Evolutionary conservation across 306 rosid species (phyloP).

Genomic region (Fragaria ananassa): DNA sequence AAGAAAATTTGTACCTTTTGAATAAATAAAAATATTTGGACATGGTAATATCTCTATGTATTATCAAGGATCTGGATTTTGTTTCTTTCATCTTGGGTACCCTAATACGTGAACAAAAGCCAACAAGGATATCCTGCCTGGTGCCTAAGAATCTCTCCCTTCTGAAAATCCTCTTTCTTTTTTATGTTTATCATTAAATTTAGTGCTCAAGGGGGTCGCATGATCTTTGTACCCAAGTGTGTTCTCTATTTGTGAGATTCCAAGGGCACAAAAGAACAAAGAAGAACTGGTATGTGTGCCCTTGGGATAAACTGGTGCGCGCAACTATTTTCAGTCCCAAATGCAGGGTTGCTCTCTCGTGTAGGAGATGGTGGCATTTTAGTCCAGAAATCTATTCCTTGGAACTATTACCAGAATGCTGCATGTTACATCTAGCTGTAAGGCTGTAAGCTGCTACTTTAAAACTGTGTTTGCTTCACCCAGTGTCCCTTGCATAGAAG

Average conservation of each 20-base stretch:
- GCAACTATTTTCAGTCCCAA: conserved; percentile 60
- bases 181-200: not conserved
- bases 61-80: conserved; percentile 15
- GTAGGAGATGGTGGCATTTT: conserved; percentile 44
- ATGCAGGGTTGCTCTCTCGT: conserved; percentile 53
- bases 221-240: not conserved
- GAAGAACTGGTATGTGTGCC: too few relatives aligned
- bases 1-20: too few relatives aligned
- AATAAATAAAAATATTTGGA: too few relatives aligned
- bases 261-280: too few relatives aligned
- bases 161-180: not conserved
- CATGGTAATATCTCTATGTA: too few relatives aligned
- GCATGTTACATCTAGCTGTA: conserved; percentile 60
- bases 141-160: not conserved
- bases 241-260: too few relatives aligned
- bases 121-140: not conserved
- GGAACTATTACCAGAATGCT: conserved; percentile 91
- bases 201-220: not conserved
- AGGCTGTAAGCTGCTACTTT: conserved; percentile 54
- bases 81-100: conserved; percentile 15
- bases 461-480: not conserved
- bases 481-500: too few relatives aligned
- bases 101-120: conserved; percentile 7
- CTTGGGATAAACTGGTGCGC: conserved; percentile 89
- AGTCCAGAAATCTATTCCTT: conserved; percentile 65